Conservation (phyloP, 306 rosid species). For the Citrullus mucosospermus region DNA sequence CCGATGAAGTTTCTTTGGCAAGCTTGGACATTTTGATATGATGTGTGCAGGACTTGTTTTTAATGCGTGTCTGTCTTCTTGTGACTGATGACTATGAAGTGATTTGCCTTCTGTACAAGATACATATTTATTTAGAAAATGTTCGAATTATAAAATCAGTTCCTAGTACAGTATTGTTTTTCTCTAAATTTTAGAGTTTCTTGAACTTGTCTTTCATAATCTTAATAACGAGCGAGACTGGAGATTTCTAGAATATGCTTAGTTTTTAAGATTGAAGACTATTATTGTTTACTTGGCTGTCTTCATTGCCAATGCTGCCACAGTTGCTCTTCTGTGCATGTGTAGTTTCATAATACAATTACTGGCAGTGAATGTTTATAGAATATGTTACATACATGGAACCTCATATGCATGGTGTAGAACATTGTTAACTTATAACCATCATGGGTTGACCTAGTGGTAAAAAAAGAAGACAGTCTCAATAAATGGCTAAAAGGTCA, state of each 20-base stretch:
- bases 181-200: neutral
- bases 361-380: neutral
- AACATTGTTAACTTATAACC: neutral
- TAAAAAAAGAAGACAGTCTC: too few relatives aligned
- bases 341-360: neutral
- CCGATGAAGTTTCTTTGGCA: neutral
- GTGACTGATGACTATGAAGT: slow-evolving; percentile 7
- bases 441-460: too few relatives aligned
- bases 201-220: neutral
- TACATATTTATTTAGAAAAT: neutral
- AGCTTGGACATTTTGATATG: neutral
- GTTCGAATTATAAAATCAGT: neutral
- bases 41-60: neutral
- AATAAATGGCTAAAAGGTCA: too few relatives aligned
- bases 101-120: slow-evolving; percentile 8
- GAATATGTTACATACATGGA: neutral
- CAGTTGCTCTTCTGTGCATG: neutral
- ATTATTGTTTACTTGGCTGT: neutral
- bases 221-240: neutral
- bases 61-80: slow-evolving; percentile 6
- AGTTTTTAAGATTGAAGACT: neutral
- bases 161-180: neutral
- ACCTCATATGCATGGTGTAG: neutral
- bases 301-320: neutral
- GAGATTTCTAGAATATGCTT: neutral